Base-by-base conservation (phyloP, 208 protist genomes). In the Trypanosoma cruzi region DNA sequence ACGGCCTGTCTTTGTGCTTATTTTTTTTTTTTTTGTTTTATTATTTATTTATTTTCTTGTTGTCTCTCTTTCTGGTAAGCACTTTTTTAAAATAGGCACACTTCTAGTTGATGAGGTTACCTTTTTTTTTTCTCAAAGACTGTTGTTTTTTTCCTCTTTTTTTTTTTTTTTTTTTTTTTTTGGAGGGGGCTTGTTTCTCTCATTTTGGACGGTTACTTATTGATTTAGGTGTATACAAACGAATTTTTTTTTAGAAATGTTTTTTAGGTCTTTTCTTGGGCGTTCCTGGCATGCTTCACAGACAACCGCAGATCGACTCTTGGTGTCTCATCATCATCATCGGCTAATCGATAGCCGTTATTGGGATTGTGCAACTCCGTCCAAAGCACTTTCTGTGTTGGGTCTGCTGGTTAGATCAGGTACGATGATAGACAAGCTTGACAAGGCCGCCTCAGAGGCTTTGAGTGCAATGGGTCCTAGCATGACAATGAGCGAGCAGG, bases 301-400 rank as follows among this genome's bases (percentile, higher is more conserved):
- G 26, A 20, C 28, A 69, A 60, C 28, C 26, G 71, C 53, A 16
- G 84, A 90, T 55, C 68, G 73, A 29, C 16, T 56, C 42, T 59
- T 73, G 7, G 55, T 79, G 24, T 44, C 55, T 36, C 64, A 58
- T 4, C 56, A 86, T 61, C 81, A 90, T 63, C 37, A 68, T n/a
- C 50, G 32, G 16, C 68, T 90, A 8, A 56, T 86, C 3, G 70
- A 85, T 34, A 81, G 61, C 49, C 55, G 62, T 1, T 67, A 84
- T 32, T 92, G 86, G 86, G 77, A 92, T 37, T 75, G 86, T 69
- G 77, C 86, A n/a, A 82, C 78, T 10, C 86, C 86, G n/a, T 92
- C 86, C 13, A 69, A 78, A 22, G 73, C 86, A 7, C 68, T 92
- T 18, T 69, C 80, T 3, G 80, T 88, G 20, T 70, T 92, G 46